These are phyloP conservation scores for Exophiala phaeomuriformis DNA, from an alignment of 2,329 filamentous ascomycete species.

Conservation along the genomic window DNA sequence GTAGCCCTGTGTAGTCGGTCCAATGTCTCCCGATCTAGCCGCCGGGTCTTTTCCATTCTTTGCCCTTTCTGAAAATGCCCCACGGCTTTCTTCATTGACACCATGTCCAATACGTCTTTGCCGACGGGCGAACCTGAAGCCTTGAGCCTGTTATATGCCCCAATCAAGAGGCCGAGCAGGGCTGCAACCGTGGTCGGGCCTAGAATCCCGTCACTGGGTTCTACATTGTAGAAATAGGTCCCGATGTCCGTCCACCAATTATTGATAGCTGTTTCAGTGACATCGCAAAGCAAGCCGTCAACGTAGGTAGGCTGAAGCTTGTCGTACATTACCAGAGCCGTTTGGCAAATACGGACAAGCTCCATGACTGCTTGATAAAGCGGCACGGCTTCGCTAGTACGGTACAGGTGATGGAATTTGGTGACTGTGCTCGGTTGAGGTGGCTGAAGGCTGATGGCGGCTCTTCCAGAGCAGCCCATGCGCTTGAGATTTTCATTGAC, in stretches of 20 bases:
- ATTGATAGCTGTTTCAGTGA: slow-evolving; percentile 80
- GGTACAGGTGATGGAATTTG: slow-evolving; percentile 88
- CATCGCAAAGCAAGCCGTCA: slow-evolving; percentile 85
- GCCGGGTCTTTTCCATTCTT: slow-evolving; percentile 68
- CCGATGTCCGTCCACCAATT: slow-evolving; percentile 97
- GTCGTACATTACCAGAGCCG: slow-evolving; percentile 78
- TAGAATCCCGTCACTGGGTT: slow-evolving; percentile 85
- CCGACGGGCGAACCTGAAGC: slow-evolving; percentile 74
- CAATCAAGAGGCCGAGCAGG: slow-evolving; percentile 78
- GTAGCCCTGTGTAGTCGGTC: slow-evolving; percentile 74
- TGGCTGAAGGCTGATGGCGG: slow-evolving; percentile 70
- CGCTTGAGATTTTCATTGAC: slow-evolving; percentile 93
- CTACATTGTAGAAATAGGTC: slow-evolving; percentile 82
- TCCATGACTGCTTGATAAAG: slow-evolving; percentile 75
- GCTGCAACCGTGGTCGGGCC: slow-evolving; percentile 88
- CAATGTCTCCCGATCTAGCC: slow-evolving; percentile 76
- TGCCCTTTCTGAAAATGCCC: slow-evolving; percentile 83
- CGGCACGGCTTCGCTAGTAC: slow-evolving; percentile 72
- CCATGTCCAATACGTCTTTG: slow-evolving; percentile 87
- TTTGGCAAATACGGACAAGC: slow-evolving; percentile 83
- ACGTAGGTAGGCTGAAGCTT: slow-evolving; percentile 82
- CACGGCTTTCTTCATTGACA: slow-evolving; percentile 74
- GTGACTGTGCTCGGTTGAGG: slow-evolving; percentile 76
- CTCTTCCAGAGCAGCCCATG: slow-evolving; percentile 81
- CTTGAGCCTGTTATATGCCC: slow-evolving; percentile 80